Base-by-base conservation (phyloP, 257 asterid species). In the Euphrasia confusa region DNA sequence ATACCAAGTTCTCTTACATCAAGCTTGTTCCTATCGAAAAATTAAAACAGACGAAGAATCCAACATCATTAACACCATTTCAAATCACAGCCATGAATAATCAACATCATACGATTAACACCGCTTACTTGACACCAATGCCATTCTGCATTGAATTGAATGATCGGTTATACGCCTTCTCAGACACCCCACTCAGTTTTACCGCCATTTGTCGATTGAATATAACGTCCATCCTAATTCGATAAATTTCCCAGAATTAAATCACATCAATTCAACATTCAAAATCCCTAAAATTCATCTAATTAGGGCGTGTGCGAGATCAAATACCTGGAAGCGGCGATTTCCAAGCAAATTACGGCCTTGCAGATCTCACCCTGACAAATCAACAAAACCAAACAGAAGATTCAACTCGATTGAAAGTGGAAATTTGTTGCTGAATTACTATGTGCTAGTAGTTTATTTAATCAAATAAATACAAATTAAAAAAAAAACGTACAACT, bases 91-190 rank as follows among this genome's bases (percentile, higher is more conserved):
- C 10, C 45, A 0, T 12, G 18, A 18, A 64, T 45, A 60, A 0
- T 26, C 21, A 10, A 65, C 57, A 55, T 58, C 28, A 15, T 15
- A 63, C 5, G 32, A 10, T 4, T 60, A 72, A 47, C 8, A 69
- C 90, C 11, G 68, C 94, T 66, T 1, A 93, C 99, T 84, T 89
- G 64, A 93, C 70, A 50, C 97, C 97, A 67, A 93, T 76, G 50
- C 95, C 95, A 75, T 87, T 89, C 79, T 87, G 97, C 97, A 93
- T 87, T 28, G 95, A 78, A 75, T 79, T 93, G 60, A 93, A 89
- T 63, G 94, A 87, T 76, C 99, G 71, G 63, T 74, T 85, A 28
- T 93, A 93, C 42, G 96, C 99, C 82, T 73, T 82, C 73, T 93
- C 97, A 8, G 90, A 79, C 80, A 93, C 55, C 78, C 45, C 99